Conservation (phyloP, 1,284 basidiomycete species). For the Ceratobasidium sp. region DNA sequence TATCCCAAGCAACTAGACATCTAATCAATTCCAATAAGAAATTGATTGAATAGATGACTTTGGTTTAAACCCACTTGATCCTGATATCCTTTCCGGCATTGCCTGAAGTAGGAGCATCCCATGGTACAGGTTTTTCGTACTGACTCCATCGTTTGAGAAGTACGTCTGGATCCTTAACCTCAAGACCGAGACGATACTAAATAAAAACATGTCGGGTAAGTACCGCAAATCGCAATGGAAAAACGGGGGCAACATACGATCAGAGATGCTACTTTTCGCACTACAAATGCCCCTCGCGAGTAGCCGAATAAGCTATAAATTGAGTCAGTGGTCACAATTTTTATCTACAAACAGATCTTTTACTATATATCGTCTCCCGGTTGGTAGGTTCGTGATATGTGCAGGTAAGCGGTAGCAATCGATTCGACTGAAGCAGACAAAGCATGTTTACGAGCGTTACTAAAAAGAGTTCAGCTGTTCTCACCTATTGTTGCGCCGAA, state of each 20-base stretch:
- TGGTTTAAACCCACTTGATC: constrained; percentile 1
- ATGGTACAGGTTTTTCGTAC: constrained; percentile 22
- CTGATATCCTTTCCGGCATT: not conserved
- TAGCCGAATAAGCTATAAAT: constrained; percentile 22
- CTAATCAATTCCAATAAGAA: not conserved
- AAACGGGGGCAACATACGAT: constrained; percentile 25
- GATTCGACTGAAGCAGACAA: constrained; percentile 5
- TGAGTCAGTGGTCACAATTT: not conserved
- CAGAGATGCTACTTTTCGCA: constrained; percentile 37
- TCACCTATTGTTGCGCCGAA: constrained; percentile 27
- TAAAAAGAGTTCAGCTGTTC: too few species aligned
- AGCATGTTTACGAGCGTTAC: too few species aligned
- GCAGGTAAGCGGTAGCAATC: constrained; percentile 1
- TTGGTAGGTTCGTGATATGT: not conserved
- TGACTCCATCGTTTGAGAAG: constrained; percentile 25
- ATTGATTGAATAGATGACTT: not conserved
- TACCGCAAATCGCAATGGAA: too few species aligned
- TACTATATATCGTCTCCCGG: constrained; percentile 17
- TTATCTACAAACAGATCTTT: not conserved
- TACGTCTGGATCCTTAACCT: not conserved
- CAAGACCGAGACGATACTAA: constrained; percentile 36
- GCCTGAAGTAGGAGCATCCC: not conserved
- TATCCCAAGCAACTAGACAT: constrained; percentile 28
- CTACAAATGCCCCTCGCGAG: constrained; percentile 39
- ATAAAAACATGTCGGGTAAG: too few species aligned